phyloP scores from a whole-genome alignment of 441 rosid species.

The Pelargonium cotyledonis region DNA sequence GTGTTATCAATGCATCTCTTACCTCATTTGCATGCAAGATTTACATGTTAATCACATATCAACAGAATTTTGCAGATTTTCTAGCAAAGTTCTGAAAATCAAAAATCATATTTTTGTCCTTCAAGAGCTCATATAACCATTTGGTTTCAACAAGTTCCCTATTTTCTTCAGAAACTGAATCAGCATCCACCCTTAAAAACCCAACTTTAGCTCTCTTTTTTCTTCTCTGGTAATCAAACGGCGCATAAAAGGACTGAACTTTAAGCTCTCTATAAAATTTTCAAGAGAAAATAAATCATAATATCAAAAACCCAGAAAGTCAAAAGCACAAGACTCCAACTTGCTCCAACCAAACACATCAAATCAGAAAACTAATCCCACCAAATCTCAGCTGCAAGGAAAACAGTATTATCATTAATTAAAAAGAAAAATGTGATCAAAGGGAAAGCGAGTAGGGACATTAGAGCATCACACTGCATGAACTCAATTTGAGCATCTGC shows the following conservation, averaged over 20 bases:
- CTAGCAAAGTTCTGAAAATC: too few relatives aligned
- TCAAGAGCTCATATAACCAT: not conserved
- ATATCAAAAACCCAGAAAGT: constrained; percentile 3
- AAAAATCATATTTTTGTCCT: not conserved
- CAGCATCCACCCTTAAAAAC: not conserved
- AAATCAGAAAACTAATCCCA: not conserved
- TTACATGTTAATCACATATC: too few relatives aligned
- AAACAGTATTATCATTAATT: too few relatives aligned
- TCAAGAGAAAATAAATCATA: too few relatives aligned
- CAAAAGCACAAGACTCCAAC: not conserved
- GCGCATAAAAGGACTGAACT: constrained; percentile 19
- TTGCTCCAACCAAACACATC: constrained; percentile 4
- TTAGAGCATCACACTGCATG: too few relatives aligned
- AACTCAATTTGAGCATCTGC: too few relatives aligned
- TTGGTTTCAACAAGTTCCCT: too few relatives aligned
- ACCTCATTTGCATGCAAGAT: too few relatives aligned
- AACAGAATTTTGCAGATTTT: too few relatives aligned
- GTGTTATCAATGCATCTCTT: too few relatives aligned
- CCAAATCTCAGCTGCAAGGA: not conserved
- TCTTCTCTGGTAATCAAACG: constrained; percentile 26
- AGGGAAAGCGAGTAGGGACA: not conserved
- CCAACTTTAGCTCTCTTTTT: not conserved
- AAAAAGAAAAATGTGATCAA: not conserved
- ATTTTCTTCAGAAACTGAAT: not conserved
- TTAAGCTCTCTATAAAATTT: too few relatives aligned